A percentile compares a stretch with the other conserved stretches of the same genome.
Conservation (phyloP, 306 rosid genomes). For the Geum urbanum region DNA sequence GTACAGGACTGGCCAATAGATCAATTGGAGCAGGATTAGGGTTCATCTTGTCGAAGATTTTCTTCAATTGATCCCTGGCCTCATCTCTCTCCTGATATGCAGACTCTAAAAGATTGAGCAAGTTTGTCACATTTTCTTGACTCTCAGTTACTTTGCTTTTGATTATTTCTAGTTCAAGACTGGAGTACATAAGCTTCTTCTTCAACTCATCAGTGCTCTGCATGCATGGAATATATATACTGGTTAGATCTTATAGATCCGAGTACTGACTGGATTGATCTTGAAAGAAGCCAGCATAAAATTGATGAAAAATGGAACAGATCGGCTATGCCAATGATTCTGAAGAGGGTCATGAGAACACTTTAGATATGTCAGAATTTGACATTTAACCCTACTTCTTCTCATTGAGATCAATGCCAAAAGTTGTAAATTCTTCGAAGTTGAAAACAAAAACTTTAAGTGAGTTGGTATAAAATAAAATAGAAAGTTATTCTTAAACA, state of each 20-base stretch:
- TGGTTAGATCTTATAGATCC: conserved; percentile 11
- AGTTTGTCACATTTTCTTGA: conserved; percentile 29
- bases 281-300: neutral
- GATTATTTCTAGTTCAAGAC: conserved; percentile 36
- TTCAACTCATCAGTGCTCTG: conserved; percentile 47
- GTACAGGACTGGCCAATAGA: conserved; percentile 4
- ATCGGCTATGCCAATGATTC: neutral
- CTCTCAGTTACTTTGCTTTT: conserved; percentile 33
- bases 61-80: conserved; percentile 48
- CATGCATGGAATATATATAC: neutral
- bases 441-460: neutral
- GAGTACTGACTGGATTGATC: no score
- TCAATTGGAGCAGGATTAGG: conserved; percentile 20
- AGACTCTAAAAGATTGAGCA: conserved; percentile 34
- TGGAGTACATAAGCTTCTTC: conserved; percentile 34
- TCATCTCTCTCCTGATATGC: conserved; percentile 57
- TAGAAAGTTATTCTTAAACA: neutral
- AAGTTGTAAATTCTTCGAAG: neutral
- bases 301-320: neutral
- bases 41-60: conserved; percentile 22
- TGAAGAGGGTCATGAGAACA: neutral
- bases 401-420: neutral
- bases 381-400: neutral
- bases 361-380: neutral
- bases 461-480: neutral